Conservation (phyloP, 2,329 filamentous ascomycete species). For the Emergomyces pasteurianus region DNA sequence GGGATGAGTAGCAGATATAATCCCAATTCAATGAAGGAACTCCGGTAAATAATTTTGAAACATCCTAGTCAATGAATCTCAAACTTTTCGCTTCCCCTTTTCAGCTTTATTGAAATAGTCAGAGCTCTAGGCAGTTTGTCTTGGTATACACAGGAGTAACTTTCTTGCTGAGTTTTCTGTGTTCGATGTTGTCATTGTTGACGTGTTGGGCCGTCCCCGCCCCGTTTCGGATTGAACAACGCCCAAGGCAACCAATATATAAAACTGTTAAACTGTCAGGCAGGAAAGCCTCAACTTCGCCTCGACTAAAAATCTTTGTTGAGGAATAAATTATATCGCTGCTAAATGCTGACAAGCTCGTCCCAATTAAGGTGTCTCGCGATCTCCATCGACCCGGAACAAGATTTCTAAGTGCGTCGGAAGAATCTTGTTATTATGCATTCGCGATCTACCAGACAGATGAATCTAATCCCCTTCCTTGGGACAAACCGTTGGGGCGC, state of each 20-base stretch:
- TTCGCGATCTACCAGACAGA: background rate
- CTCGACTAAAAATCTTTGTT: background rate
- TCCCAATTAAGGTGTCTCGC: background rate
- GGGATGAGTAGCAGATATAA: background rate
- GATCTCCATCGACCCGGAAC: background rate
- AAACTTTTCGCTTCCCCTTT: background rate
- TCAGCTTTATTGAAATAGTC: background rate
- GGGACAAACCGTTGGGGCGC: background rate
- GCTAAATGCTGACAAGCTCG: background rate
- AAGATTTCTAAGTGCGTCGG: background rate
- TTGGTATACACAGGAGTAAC: background rate
- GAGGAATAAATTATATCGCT: background rate
- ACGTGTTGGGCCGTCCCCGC: background rate
- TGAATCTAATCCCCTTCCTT: background rate
- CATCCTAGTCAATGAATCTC: background rate
- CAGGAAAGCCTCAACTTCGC: conserved; percentile 1
- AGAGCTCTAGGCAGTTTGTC: background rate
- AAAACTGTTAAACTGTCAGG: background rate
- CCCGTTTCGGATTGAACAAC: background rate
- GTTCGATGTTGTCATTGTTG: background rate
- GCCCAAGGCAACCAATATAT: background rate
- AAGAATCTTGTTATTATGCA: background rate
- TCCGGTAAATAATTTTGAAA: background rate
- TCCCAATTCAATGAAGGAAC: background rate
- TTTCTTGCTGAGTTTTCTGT: background rate